Evolutionary conservation across 106 monocot genomes (phyloP), one percentile per base, ranked within the genome.

Genomic region (Allium fistulosum): DNA sequence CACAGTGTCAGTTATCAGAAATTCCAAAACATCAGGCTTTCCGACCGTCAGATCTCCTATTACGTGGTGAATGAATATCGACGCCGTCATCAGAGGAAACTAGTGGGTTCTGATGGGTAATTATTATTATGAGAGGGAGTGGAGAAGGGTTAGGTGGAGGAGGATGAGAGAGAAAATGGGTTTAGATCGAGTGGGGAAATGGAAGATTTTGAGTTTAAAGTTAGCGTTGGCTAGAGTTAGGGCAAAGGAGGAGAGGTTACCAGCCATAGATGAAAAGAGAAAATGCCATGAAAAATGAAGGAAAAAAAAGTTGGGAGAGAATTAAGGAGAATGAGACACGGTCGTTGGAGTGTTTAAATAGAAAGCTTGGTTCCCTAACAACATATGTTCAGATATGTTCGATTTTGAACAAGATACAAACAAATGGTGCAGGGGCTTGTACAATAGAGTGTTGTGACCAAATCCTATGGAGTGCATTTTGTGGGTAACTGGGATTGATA

Each of bases 21-120:
- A 78, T 75, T 88, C 84, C 53, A 10, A 48, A 26, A 84, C 53
- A 53, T 88, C 88, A 7, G 88, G 84, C 78, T 88, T 88, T 9
- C 88, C 88, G 9, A 84, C 75, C 6, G 88, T 88, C 62, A 88
- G 81, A 56, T 88, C 84, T 53, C 88, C 84, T 17, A 88, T 76
- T 28, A 88, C 88, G 70, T 88, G 88, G 72, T 84, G 88, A 46
- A 84, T n/a, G 69, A 88, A 88, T 3, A 87, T 63, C 11, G 72
- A 65, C 9, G 80, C 72, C 85, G 81, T 84, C 26, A 53, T 4
- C 4, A 17, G 8, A 11, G 15, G 9, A 15, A 58, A 27, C 18
- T 51, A 7, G 4, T n/a, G 27, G 65, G 8, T 27, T 58, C 1
- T 5, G 37, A 5, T 49, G 27, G 10, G 11, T 37, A 64, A 17